phyloP scores from a whole-genome alignment of 495 filamentous ascomycete species.

The Penicillium macrosclerotiorum region DNA sequence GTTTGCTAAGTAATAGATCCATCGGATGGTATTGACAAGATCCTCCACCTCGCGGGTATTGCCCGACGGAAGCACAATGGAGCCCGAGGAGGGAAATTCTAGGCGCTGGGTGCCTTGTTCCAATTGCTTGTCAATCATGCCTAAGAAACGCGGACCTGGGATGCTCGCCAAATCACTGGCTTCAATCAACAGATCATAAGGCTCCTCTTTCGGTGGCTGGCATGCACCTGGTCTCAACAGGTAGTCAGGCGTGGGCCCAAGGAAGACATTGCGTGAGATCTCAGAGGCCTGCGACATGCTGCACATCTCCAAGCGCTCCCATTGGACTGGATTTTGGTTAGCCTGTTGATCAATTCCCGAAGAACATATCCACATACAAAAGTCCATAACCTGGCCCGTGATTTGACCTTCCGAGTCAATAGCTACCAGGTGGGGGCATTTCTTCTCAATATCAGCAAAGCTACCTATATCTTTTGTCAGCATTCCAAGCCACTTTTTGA shows the following conservation, averaged over 20 bases:
- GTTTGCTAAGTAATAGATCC: conserved; percentile 80
- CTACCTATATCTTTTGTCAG: conserved; percentile 44
- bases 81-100: conserved; percentile 91
- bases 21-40: conserved; percentile 80
- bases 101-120: conserved; percentile 58
- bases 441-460: conserved; percentile 72
- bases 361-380: conserved; percentile 55
- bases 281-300: conserved; percentile 86
- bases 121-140: conserved; percentile 58
- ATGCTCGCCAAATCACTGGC: conserved; percentile 76
- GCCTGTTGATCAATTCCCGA: background rate
- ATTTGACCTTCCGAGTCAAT: conserved; percentile 68
- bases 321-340: conserved; percentile 54
- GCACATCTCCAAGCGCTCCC: conserved; percentile 90
- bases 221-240: conserved; percentile 24
- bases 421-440: conserved; percentile 67
- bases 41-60: conserved; percentile 76
- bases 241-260: conserved; percentile 83
- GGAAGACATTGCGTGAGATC: conserved; percentile 83
- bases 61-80: conserved; percentile 78
- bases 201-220: conserved; percentile 26
- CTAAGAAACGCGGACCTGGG: conserved; percentile 53
- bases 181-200: conserved; percentile 77
- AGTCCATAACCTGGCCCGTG: conserved; percentile 82
- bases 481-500: no score